Evolutionary conservation across 495 filamentous ascomycete genomes (phyloP).

Genomic region (Neurospora hispaniola): DNA sequence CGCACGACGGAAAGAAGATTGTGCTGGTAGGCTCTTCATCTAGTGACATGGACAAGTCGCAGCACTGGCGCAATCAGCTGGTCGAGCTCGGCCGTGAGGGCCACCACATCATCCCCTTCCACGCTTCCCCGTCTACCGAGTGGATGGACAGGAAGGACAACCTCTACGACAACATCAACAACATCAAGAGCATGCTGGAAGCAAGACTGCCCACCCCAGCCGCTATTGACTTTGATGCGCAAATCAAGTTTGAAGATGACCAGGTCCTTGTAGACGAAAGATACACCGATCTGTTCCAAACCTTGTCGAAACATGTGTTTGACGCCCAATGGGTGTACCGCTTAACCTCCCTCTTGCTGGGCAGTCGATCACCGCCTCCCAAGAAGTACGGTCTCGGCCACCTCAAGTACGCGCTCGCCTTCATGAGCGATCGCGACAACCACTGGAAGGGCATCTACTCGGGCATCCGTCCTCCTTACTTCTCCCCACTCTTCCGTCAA

Average conservation of each 20-base stretch:
- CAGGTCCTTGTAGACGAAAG: slow-evolving; percentile 4
- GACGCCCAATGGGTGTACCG: slow-evolving; percentile 26
- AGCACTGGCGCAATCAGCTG: slow-evolving; percentile 20
- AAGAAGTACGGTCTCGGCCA: slow-evolving; percentile 5
- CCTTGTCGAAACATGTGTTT: slow-evolving; percentile 12
- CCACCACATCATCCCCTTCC: slow-evolving; percentile 18
- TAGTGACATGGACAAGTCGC: slow-evolving; percentile 21
- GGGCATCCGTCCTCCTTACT: slow-evolving; percentile 17
- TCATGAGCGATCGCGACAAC: slow-evolving; percentile 15
- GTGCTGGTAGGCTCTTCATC: slow-evolving; percentile 63
- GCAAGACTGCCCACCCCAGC: slow-evolving; percentile 12
- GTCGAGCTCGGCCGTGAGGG: slow-evolving; percentile 24
- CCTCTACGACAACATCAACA: slow-evolving; percentile 28
- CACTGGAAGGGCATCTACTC: slow-evolving; percentile 15
- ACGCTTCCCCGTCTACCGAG: slow-evolving; percentile 5
- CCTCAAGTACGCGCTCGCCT: slow-evolving; percentile 12
- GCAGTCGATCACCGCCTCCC: slow-evolving; percentile 6
- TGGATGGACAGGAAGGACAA: slow-evolving; percentile 20
- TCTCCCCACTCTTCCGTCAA: slow-evolving; percentile 14
- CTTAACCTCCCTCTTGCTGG: slow-evolving; percentile 18
- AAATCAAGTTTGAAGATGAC: slow-evolving; percentile 5
- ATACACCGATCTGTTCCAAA: background rate
- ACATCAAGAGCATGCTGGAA: slow-evolving; percentile 30
- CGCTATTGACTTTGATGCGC: slow-evolving; percentile 9
- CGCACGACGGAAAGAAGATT: slow-evolving; percentile 51